A percentile compares a stretch with the other conserved stretches of the same genome.
Conservation (phyloP, 129 eudicot species). For the Apium graveolens region DNA sequence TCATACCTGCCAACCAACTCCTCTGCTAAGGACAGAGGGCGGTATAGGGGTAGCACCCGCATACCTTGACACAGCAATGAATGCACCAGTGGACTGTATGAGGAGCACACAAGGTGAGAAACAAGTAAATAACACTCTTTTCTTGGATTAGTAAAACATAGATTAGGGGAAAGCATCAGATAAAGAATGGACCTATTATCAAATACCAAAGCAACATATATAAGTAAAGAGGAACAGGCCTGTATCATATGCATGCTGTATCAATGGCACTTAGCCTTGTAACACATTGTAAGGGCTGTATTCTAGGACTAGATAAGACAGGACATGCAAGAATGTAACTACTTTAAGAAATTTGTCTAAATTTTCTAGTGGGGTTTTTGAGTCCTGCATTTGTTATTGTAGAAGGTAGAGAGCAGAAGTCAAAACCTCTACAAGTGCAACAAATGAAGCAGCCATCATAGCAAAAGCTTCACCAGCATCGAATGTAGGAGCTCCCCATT, state of each 20-base stretch:
- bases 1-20: slow-evolving; percentile 97
- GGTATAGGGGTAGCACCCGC: slow-evolving; percentile 98
- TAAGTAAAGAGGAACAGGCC: neutral
- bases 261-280: neutral
- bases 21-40: slow-evolving; percentile 90
- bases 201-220: neutral
- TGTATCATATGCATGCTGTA: neutral
- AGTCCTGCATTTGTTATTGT: neutral
- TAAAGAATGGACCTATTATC: neutral
- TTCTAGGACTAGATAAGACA: neutral
- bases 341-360: neutral
- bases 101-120: neutral
- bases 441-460: slow-evolving; percentile 93
- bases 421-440: slow-evolving; percentile 83
- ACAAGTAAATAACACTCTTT: neutral
- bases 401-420: neutral
- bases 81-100: slow-evolving; percentile 80
- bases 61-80: slow-evolving; percentile 79
- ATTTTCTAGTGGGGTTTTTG: neutral
- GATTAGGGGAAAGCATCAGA: neutral
- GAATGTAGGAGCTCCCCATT: slow-evolving; percentile 98
- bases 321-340: neutral
- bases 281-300: neutral
- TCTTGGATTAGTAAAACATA: neutral
- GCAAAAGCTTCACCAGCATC: slow-evolving; percentile 99